These are phyloP conservation scores for Metschnikowia anglica DNA, from an alignment of 805 yeast genomes.

Conservation along the genomic window DNA sequence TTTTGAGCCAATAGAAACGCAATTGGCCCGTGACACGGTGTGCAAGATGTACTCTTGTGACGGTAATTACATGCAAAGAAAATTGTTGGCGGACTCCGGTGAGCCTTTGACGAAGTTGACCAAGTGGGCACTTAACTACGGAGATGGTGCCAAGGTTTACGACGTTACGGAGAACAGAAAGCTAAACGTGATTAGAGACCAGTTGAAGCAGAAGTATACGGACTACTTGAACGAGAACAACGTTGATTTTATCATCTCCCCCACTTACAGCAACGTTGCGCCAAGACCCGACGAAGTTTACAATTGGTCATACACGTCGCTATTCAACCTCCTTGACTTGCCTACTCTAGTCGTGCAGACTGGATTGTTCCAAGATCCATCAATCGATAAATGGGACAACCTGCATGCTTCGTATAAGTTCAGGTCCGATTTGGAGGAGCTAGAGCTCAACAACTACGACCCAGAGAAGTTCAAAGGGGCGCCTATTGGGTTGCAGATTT, in stretches of 20 bases:
- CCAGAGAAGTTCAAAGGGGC: slow-evolving; percentile 52
- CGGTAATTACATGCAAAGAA: slow-evolving; percentile 60
- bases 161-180: slow-evolving; percentile 54
- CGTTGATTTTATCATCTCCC: slow-evolving; percentile 66
- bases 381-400: slow-evolving; percentile 48
- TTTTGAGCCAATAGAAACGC: slow-evolving; percentile 57
- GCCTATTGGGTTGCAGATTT: slow-evolving; percentile 54
- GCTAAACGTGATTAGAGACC: slow-evolving; percentile 56
- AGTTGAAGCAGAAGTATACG: slow-evolving; percentile 55
- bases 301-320: slow-evolving; percentile 80
- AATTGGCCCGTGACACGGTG: slow-evolving; percentile 60
- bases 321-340: slow-evolving; percentile 69
- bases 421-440: slow-evolving; percentile 48
- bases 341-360: slow-evolving; percentile 68
- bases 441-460: slow-evolving; percentile 47
- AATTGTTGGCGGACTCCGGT: slow-evolving; percentile 56
- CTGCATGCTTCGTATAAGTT: slow-evolving; percentile 32
- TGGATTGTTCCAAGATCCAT: slow-evolving; percentile 57
- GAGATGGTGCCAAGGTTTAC: slow-evolving; percentile 52
- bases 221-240: slow-evolving; percentile 52
- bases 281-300: slow-evolving; percentile 60
- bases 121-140: slow-evolving; percentile 57
- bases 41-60: slow-evolving; percentile 60
- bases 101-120: slow-evolving; percentile 69
- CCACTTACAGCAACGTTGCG: slow-evolving; percentile 70